Conservation (phyloP, 2,329 filamentous ascomycete genomes). For the Epicoccum sorghinum region DNA sequence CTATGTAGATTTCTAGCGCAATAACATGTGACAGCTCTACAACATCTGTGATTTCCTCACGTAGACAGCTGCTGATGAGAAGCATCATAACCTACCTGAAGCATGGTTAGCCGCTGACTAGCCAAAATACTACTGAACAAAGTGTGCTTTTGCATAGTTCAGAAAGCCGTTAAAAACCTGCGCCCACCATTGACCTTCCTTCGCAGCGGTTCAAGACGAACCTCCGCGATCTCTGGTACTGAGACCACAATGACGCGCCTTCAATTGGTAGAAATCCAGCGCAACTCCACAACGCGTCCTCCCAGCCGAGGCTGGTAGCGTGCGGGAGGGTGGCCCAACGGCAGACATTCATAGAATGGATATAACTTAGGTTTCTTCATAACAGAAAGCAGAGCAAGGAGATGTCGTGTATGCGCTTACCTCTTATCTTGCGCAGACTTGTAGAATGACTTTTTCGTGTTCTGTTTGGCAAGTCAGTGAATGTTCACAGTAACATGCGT, state of each 20-base stretch:
- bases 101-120: slow-evolving; percentile 19
- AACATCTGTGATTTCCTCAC: background rate
- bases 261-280: slow-evolving; percentile 47
- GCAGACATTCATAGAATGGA: slow-evolving; percentile 67
- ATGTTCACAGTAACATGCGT: slow-evolving; percentile 3
- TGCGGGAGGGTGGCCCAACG: slow-evolving; percentile 76
- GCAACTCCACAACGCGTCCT: slow-evolving; percentile 81
- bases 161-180: slow-evolving; percentile 72
- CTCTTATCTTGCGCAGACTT: background rate
- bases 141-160: slow-evolving; percentile 46
- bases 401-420: slow-evolving; percentile 29
- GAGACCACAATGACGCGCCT: slow-evolving; percentile 64
- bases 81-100: slow-evolving; percentile 9
- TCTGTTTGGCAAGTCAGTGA: slow-evolving; percentile 28
- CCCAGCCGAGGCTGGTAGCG: slow-evolving; percentile 62
- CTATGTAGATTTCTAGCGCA: no score
- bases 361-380: slow-evolving; percentile 66
- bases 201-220: slow-evolving; percentile 53
- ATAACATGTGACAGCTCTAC: no score
- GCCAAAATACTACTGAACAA: slow-evolving; percentile 3
- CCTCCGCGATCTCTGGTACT: slow-evolving; percentile 41
- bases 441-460: background rate
- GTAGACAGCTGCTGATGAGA: no score
- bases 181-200: slow-evolving; percentile 59
- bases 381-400: slow-evolving; percentile 21